These are phyloP conservation scores for Pseudoperonospora humuli DNA, from an alignment of 352 stramenopile species.

Conservation along the genomic window DNA sequence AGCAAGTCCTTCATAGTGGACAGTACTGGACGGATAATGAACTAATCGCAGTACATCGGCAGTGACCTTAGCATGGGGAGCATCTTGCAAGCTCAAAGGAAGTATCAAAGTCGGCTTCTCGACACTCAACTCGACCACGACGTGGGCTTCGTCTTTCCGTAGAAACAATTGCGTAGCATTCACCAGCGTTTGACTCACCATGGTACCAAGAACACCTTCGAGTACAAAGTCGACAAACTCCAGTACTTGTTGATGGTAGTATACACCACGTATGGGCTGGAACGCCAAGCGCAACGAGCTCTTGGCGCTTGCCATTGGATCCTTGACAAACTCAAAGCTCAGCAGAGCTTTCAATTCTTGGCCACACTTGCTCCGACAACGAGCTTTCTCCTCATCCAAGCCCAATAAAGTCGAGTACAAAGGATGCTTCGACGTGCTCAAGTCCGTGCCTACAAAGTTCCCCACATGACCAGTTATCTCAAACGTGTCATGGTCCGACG, in stretches of 20 bases:
- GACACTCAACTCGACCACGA: constrained; percentile 46
- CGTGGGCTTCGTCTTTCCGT: constrained; percentile 46
- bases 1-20: constrained; percentile 35
- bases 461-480: constrained; percentile 41
- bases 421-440: constrained; percentile 59
- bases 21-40: constrained; percentile 54
- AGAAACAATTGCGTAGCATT: constrained; percentile 69
- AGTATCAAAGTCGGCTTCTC: constrained; percentile 60
- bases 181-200: constrained; percentile 61
- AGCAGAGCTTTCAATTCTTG: constrained; percentile 14
- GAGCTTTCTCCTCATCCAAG: constrained; percentile 33
- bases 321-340: constrained; percentile 19
- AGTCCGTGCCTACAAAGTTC: constrained; percentile 67
- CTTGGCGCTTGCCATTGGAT: constrained; percentile 23
- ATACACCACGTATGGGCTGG: constrained; percentile 63
- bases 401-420: constrained; percentile 64
- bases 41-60: constrained; percentile 44
- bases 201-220: constrained; percentile 66
- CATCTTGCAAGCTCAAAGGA: constrained; percentile 44
- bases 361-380: neutral
- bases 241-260: constrained; percentile 81
- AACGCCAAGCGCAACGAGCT: constrained; percentile 47
- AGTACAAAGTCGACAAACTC: constrained; percentile 79
- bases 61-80: constrained; percentile 50
- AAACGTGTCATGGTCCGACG: constrained; percentile 17